Conservation (phyloP, 148 eudicot genomes). For the Persicaria tinctoria region DNA sequence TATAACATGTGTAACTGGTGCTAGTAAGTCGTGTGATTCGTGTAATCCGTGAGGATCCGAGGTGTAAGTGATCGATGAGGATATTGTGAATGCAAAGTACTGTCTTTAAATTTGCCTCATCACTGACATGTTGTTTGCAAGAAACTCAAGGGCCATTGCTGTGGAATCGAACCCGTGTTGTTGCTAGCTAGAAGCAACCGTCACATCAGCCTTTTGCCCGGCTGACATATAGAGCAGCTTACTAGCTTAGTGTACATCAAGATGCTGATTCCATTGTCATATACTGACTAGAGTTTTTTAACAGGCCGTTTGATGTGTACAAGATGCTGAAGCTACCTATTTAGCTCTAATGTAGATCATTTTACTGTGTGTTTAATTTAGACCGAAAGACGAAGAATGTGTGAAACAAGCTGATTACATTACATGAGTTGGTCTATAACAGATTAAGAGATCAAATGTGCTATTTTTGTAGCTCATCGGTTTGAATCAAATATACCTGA, state of each 20-base stretch:
- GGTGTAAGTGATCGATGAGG: too few species aligned
- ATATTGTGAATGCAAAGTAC: too few species aligned
- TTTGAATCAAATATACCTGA: not conserved
- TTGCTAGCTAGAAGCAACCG: not conserved
- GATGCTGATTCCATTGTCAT: not conserved
- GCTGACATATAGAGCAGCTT: not conserved
- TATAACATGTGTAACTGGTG: too few species aligned
- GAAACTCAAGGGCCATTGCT: not conserved
- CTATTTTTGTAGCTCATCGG: not conserved
- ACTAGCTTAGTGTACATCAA: not conserved
- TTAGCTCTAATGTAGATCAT: not conserved
- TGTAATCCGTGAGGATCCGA: too few species aligned
- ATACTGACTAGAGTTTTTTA: not conserved
- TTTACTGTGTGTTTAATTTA: not conserved
- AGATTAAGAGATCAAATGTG: not conserved
- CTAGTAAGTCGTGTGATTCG: too few species aligned
- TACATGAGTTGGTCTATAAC: too few species aligned
- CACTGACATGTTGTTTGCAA: not conserved
- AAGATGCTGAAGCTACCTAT: not conserved
- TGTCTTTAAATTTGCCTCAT: not conserved
- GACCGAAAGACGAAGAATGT: too few species aligned
- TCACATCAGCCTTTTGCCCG: not conserved
- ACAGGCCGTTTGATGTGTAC: not conserved
- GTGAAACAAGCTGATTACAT: too few species aligned
- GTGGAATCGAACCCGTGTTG: not conserved